Evolutionary conservation across 2,329 filamentous ascomycete genomes (phyloP), one percentile per base, ranked within the genome.

Genomic region (Cadophora sp.): DNA sequence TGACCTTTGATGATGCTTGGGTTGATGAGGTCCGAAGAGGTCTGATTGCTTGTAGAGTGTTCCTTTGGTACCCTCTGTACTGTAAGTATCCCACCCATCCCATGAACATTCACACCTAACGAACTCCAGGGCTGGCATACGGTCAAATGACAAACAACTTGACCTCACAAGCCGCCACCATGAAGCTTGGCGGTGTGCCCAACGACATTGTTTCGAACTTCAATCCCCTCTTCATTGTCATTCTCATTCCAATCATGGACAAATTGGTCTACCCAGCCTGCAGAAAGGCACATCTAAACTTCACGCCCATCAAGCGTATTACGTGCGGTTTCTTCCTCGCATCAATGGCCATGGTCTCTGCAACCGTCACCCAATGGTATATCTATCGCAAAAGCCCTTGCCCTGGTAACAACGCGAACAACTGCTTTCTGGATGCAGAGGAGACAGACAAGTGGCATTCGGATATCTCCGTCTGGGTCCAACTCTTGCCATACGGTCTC

Each of bases 1-100:
- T 94, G 89, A 91, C 88, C 0, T 93, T 93, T 72, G 91, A 94
- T 69, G 92, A 95, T 72, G 87, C 86, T 59, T 94, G 91, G 90
- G 89, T 93, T 60, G 86, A 87, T 72, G 88, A 91, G 72, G 84
- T 89, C 13, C 80, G 81, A 60, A 86, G 89, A 75, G 81, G 65
- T 78, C 81, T 74, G 80, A 81, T 73, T 73, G 89, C 89, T 66
- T 91, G 89, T 81, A 83, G 86, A 71, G 90, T 92, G 43, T 94
- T 91, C 77, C 78, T 88, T 69, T 93, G 90, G 83, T 85, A 89
- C 67, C 90, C 90, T 56, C 83, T 88, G 71, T 87, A 85, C 79
- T 87, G 65, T 63, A 39, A 39, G 48, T 62, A 11, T 20, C 16
- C 43, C 8, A 9, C 6, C 6, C n/a, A 22, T 20, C 3, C 1